These are phyloP conservation scores for Fomitopsis pulvina DNA, from an alignment of 768 basidiomycete genomes.

Conservation along the genomic window DNA sequence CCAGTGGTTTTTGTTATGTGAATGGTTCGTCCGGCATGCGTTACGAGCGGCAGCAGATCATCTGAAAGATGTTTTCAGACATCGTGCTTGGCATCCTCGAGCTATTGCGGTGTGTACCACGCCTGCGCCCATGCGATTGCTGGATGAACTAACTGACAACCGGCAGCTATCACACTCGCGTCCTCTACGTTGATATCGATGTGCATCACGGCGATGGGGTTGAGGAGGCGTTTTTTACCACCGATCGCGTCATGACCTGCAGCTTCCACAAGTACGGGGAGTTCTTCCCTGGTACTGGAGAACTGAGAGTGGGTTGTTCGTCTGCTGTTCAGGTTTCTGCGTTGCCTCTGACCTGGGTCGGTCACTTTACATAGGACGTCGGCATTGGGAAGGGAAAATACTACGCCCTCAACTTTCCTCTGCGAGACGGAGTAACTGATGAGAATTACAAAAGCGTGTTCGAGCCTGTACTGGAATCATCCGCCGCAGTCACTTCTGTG, in stretches of 20 bases:
- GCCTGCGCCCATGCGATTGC: neutral
- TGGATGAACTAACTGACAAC: neutral
- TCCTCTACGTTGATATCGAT: conserved; percentile 97
- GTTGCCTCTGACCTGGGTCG: neutral
- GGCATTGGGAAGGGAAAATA: conserved; percentile 93
- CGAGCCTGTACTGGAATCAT: conserved; percentile 57
- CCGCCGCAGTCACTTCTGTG: neutral
- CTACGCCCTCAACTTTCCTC: conserved; percentile 90
- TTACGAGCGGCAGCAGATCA: neutral
- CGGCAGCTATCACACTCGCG: conserved; percentile 83
- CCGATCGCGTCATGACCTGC: conserved; percentile 97
- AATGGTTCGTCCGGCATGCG: conserved; percentile 55
- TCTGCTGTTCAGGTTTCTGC: neutral
- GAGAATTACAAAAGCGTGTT: conserved; percentile 94
- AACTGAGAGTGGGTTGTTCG: conserved; percentile 60
- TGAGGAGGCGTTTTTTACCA: conserved; percentile 98
- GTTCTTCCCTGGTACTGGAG: conserved; percentile 99
- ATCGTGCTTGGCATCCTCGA: conserved; percentile 97
- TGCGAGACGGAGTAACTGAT: conserved; percentile 93
- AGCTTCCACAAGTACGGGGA: conserved; percentile 99
- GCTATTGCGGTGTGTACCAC: conserved; percentile 59
- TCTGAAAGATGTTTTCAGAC: conserved; percentile 41
- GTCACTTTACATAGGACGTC: conserved; percentile 54
- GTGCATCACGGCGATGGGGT: conserved; percentile 99
- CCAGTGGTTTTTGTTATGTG: conserved; percentile 98